phyloP scores from a whole-genome alignment of 2,329 filamentous ascomycete species.

The Pseudopyricularia cyperi region DNA sequence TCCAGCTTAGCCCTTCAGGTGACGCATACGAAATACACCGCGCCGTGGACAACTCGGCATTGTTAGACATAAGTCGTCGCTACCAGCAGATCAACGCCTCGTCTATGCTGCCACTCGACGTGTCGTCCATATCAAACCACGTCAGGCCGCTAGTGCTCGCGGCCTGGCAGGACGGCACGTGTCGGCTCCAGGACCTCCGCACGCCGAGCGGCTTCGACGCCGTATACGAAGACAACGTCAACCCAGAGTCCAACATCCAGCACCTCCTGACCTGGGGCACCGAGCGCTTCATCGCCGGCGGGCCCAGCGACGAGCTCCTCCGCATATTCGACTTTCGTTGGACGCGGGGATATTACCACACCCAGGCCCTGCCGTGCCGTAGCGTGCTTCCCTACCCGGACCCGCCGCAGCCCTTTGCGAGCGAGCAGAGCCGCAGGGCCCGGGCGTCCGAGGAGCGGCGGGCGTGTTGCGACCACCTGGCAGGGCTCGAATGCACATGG shows the following conservation, averaged over 20 bases:
- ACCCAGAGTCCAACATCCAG: constrained; percentile 30
- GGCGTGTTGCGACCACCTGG: constrained; percentile 19
- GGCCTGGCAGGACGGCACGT: constrained; percentile 39
- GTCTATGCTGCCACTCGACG: neutral
- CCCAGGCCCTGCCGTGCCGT: constrained; percentile 32
- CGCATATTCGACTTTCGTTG: constrained; percentile 43
- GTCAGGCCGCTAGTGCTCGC: constrained; percentile 27
- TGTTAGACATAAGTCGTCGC: constrained; percentile 6
- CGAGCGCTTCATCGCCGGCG: constrained; percentile 37
- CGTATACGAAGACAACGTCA: constrained; percentile 39
- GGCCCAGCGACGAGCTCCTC: constrained; percentile 26
- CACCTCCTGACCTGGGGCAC: constrained; percentile 35
- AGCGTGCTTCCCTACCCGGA: constrained; percentile 19
- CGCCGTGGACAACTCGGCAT: neutral
- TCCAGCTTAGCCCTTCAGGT: constrained; percentile 32
- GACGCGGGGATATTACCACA: constrained; percentile 33
- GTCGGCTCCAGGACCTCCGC: constrained; percentile 35
- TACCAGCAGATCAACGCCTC: constrained; percentile 8
- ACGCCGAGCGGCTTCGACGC: constrained; percentile 31
- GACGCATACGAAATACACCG: constrained; percentile 16
- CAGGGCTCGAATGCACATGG: constrained; percentile 28
- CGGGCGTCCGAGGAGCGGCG: constrained; percentile 4
- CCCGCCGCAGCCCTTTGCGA: constrained; percentile 16
- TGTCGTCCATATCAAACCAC: neutral
- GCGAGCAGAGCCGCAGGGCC: constrained; percentile 9